Percentiles rank a stretch among this genome's conserved stretches.
phyloP scores from a whole-genome alignment of 352 stramenopile genomes.

The Globisporangium megalacanthum region DNA sequence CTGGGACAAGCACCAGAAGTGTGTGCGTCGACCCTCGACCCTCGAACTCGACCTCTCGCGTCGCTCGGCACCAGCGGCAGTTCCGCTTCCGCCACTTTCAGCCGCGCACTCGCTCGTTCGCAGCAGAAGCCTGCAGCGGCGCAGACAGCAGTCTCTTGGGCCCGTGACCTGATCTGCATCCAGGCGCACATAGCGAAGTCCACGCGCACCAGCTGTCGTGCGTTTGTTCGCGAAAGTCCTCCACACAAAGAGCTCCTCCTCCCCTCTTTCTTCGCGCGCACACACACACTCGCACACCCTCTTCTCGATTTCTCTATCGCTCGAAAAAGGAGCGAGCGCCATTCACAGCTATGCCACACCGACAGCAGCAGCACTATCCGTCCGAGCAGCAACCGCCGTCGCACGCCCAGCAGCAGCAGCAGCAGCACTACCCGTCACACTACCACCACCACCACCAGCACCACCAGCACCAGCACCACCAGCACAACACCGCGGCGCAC shows the following conservation, averaged over 20 bases:
- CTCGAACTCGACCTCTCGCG: no score
- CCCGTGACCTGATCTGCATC: background rate
- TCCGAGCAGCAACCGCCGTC: background rate
- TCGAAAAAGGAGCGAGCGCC: background rate
- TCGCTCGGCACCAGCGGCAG: background rate
- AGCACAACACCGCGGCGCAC: background rate
- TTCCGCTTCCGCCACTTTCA: background rate
- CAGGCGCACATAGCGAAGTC: background rate
- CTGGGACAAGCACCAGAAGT: conserved; percentile 3
- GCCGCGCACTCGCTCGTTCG: background rate
- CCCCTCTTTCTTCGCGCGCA: background rate
- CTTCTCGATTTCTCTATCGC: background rate
- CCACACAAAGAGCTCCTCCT: no score
- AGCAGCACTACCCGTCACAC: background rate
- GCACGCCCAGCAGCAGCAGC: conserved; percentile 1
- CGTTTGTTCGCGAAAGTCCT: background rate
- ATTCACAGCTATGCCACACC: background rate
- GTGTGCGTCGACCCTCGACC: background rate
- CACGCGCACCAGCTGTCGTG: background rate
- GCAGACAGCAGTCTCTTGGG: no score
- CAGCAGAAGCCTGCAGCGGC: background rate
- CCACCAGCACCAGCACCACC: background rate
- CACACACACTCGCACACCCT: background rate
- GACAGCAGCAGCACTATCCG: background rate
- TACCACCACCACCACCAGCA: background rate